phyloP scores from a whole-genome alignment of 257 asterid species.

The Nicotiana noctiflora region DNA sequence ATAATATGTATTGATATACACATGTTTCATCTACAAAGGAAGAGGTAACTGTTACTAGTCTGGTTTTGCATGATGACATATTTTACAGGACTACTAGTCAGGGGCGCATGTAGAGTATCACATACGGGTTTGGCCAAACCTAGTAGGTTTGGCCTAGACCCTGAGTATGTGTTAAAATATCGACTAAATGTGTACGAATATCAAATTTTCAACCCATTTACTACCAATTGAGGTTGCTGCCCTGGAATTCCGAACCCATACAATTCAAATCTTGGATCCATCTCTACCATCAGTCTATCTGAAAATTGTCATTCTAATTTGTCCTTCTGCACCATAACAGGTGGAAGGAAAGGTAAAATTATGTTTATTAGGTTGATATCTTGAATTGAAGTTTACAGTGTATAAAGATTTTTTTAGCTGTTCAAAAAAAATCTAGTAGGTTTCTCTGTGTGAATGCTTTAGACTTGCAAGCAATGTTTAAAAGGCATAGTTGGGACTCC shows the following conservation, averaged over 20 bases:
- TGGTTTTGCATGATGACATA: background rate
- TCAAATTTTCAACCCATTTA: too few species aligned
- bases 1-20: background rate
- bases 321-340: background rate
- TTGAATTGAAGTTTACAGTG: conserved; percentile 9
- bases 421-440: background rate
- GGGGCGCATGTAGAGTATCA: too few species aligned
- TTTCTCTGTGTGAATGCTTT: background rate
- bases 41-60: background rate
- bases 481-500: background rate
- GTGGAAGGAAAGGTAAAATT: background rate
- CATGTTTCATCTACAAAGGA: background rate
- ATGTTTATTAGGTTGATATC: background rate
- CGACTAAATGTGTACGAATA: too few species aligned
- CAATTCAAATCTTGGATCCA: too few species aligned
- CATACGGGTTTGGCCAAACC: too few species aligned
- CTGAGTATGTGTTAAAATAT: too few species aligned
- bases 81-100: background rate
- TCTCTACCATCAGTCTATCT: background rate
- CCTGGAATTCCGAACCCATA: too few species aligned
- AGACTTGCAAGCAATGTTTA: background rate
- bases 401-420: background rate
- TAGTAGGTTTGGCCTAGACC: too few species aligned
- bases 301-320: background rate
- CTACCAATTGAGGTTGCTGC: too few species aligned